Evolutionary conservation across 2,329 filamentous ascomycete genomes (phyloP).

Genomic region (Penicillium sp.): DNA sequence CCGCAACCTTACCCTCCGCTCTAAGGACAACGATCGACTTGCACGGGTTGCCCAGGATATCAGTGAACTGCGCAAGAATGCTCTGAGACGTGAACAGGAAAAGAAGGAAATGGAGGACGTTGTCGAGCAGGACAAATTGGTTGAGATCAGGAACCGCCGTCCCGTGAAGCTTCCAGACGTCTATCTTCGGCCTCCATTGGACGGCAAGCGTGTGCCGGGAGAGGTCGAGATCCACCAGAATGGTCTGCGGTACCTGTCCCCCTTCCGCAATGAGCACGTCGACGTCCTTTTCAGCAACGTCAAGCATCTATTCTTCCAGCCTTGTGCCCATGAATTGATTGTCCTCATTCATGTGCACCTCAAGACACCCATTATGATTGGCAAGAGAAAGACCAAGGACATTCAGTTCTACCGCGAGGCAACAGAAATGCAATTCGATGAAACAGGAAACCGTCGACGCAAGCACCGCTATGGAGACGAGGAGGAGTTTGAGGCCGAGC

Average conservation of each 20-base stretch:
- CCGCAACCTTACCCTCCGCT: slow-evolving; percentile 91
- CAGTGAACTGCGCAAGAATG: slow-evolving; percentile 92
- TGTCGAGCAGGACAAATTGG: slow-evolving; percentile 95
- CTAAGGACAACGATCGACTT: slow-evolving; percentile 83
- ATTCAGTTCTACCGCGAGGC: slow-evolving; percentile 98
- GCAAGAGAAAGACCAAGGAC: slow-evolving; percentile 98
- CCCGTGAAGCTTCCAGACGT: slow-evolving; percentile 90
- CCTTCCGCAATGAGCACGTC: slow-evolving; percentile 78
- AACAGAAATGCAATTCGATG: slow-evolving; percentile 97
- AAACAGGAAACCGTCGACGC: slow-evolving; percentile 95
- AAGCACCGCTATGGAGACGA: slow-evolving; percentile 98
- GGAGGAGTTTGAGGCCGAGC: slow-evolving; percentile 97
- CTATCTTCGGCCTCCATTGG: slow-evolving; percentile 91
- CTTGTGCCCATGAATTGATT: slow-evolving; percentile 92
- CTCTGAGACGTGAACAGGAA: slow-evolving; percentile 89
- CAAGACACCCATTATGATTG: slow-evolving; percentile 96
- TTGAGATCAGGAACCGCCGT: slow-evolving; percentile 91
- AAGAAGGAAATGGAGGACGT: slow-evolving; percentile 99
- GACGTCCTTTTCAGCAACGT: slow-evolving; percentile 98
- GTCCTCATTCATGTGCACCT: slow-evolving; percentile 98
- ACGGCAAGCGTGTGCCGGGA: slow-evolving; percentile 94
- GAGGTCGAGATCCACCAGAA: slow-evolving; percentile 98
- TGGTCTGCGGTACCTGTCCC: slow-evolving; percentile 90
- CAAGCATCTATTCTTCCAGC: slow-evolving; percentile 98
- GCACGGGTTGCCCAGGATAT: slow-evolving; percentile 91